Base-by-base conservation (phyloP, 441 rosid species). In the Theobroma grandiflorum region DNA sequence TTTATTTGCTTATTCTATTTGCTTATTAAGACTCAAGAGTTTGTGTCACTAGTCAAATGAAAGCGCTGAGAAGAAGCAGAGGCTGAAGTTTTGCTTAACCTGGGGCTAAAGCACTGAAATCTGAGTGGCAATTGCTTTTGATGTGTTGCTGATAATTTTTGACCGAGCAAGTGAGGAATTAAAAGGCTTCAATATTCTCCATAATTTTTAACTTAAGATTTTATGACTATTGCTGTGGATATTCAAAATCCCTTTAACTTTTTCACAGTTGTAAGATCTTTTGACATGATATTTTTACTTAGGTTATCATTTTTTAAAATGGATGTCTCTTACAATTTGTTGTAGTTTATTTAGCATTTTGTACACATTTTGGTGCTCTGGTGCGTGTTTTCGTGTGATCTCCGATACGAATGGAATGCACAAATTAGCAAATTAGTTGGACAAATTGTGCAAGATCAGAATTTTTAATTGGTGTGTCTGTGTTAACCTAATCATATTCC, bases 191-290 rank as follows among this genome's bases (percentile, higher is more conserved):
- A 26, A 26, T 26, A 15, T 43, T 14, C 1, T 64, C 33, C 53
- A 7, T 70, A 31, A 14, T 26, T 47, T 66, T 70, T 70, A 45
- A 33, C 74, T 70, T 70, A 47, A 14, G 33, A 20, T 67, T 67
- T 67, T 33, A n/a, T 18, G 3, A 4, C 26, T 38, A 38, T 7
- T 43, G 7, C n/a, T 53, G 70, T 65, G 6, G 31, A 65, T 3
- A 18, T 65, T 65, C 11, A 10, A 1, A 38, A n/a, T 7, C 38
- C 11, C n/a, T 45, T 22, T 43, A 10, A 10, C 31, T 61, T 40
- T 66, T 9, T 37, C 7, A 35, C 14, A 43, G 52, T 20, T 67
- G 16, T 67, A 67, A 38, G 33, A 4, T 67, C 20, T 10, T 42
- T 68, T 68, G 50, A 43, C 37, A 26, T 49, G 65, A 35, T 64